phyloP scores from a whole-genome alignment of 805 yeast genomes.

The Wickerhamomyces chaumierensis region DNA sequence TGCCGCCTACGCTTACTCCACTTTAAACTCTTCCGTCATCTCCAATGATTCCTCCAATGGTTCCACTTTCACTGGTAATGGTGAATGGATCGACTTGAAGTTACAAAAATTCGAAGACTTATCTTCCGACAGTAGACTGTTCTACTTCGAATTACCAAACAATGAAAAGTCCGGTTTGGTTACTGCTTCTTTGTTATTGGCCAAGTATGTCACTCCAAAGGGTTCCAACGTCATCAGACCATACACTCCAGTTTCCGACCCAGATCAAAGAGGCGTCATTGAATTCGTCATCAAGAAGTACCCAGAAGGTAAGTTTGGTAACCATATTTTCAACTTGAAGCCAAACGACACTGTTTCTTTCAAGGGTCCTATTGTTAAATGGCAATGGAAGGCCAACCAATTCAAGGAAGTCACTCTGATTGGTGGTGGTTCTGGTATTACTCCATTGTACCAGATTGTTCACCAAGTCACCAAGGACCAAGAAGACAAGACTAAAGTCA shows the following conservation, averaged over 20 bases:
- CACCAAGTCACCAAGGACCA: slow-evolving; percentile 71
- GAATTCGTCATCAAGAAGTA: slow-evolving; percentile 79
- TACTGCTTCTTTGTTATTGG: slow-evolving; percentile 68
- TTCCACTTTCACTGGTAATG: slow-evolving; percentile 49
- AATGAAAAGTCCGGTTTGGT: slow-evolving; percentile 68
- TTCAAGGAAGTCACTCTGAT: slow-evolving; percentile 70
- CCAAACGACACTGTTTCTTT: slow-evolving; percentile 74
- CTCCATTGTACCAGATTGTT: slow-evolving; percentile 86
- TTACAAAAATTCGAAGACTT: slow-evolving; percentile 34
- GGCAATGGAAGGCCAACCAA: slow-evolving; percentile 83
- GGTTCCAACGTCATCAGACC: slow-evolving; percentile 76
- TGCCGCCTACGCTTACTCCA: slow-evolving; percentile 18
- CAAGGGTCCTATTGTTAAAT: slow-evolving; percentile 90
- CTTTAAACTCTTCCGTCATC: slow-evolving; percentile 13
- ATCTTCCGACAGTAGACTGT: slow-evolving; percentile 54
- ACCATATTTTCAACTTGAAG: slow-evolving; percentile 59
- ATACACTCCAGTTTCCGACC: slow-evolving; percentile 72
- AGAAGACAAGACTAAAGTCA: slow-evolving; percentile 79
- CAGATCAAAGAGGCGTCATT: slow-evolving; percentile 58
- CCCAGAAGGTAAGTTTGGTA: slow-evolving; percentile 74
- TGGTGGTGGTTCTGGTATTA: slow-evolving; percentile 97
- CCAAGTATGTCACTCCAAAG: slow-evolving; percentile 74
- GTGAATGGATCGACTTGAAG: slow-evolving; percentile 65
- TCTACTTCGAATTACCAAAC: slow-evolving; percentile 58
- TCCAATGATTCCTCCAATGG: slow-evolving; percentile 25